A percentile compares a stretch with the other conserved stretches of the same genome.
Evolutionary conservation across 805 yeast species (phyloP).

Genomic region (Komagataella phaffii): DNA sequence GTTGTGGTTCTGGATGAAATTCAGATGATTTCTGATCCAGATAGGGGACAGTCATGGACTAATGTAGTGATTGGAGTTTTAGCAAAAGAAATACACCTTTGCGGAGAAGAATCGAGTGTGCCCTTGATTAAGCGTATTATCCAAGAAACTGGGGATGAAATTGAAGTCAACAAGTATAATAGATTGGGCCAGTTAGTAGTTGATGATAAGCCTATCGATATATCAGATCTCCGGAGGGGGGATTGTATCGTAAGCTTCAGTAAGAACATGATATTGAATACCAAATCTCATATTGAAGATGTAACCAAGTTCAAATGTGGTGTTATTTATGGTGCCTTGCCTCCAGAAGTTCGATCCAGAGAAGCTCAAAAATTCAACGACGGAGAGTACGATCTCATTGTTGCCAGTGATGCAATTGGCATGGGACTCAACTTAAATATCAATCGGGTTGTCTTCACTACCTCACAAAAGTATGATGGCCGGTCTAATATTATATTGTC

Average conservation of each 20-base stretch:
- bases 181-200: slow-evolving; percentile 63
- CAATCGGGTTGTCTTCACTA: slow-evolving; percentile 63
- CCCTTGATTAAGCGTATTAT: slow-evolving; percentile 47
- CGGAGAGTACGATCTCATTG: slow-evolving; percentile 71
- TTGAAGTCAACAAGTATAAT: slow-evolving; percentile 56
- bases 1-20: slow-evolving; percentile 91
- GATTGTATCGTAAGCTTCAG: slow-evolving; percentile 88
- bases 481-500: slow-evolving; percentile 29
- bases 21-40: slow-evolving; percentile 77
- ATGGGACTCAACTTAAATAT: slow-evolving; percentile 91
- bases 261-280: slow-evolving; percentile 53
- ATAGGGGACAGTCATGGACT: slow-evolving; percentile 92
- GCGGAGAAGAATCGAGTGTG: slow-evolving; percentile 89
- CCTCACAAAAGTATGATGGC: slow-evolving; percentile 63
- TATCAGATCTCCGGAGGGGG: slow-evolving; percentile 41
- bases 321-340: slow-evolving; percentile 88
- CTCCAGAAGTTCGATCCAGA: slow-evolving; percentile 83
- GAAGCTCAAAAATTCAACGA: slow-evolving; percentile 72
- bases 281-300: slow-evolving; percentile 58
- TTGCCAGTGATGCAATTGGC: slow-evolving; percentile 95
- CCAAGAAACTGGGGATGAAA: slow-evolving; percentile 63
- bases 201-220: slow-evolving; percentile 23
- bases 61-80: slow-evolving; percentile 76
- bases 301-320: slow-evolving; percentile 59
- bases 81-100: slow-evolving; percentile 78